Evolutionary conservation across 129 eudicot species (phyloP).

Genomic region (Sambucus nigra): DNA sequence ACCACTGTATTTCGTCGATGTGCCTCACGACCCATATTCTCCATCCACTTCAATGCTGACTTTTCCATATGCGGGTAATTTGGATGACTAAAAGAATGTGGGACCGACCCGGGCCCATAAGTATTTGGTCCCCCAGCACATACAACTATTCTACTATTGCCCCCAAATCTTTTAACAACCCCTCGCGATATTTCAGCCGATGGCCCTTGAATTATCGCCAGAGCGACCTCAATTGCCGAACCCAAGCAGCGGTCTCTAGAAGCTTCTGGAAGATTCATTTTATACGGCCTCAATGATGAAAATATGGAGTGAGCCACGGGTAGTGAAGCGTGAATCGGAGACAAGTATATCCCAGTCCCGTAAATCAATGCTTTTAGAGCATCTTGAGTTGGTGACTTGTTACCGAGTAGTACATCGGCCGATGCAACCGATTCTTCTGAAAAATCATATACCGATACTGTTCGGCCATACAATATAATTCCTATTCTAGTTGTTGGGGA

Average conservation of each 20-base stretch:
- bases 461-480: constrained; percentile 63
- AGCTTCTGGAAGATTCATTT: constrained; percentile 52
- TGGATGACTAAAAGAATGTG: constrained; percentile 76
- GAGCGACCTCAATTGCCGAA: constrained; percentile 77
- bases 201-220: constrained; percentile 83
- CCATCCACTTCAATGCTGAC: constrained; percentile 89
- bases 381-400: constrained; percentile 63
- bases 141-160: constrained; percentile 71
- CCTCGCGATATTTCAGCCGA: constrained; percentile 82
- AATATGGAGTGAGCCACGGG: constrained; percentile 80
- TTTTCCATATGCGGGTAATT: constrained; percentile 86
- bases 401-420: constrained; percentile 76
- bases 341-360: constrained; percentile 83
- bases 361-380: constrained; percentile 70
- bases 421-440: constrained; percentile 85
- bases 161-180: constrained; percentile 75
- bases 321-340: constrained; percentile 76
- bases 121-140: constrained; percentile 96
- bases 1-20: constrained; percentile 51
- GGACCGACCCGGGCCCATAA: constrained; percentile 89
- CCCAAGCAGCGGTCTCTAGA: constrained; percentile 92
- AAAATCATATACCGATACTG: constrained; percentile 79
- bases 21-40: constrained; percentile 75
- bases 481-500: constrained; percentile 85
- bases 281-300: constrained; percentile 75